phyloP scores from a whole-genome alignment of 208 protist genomes.

The Leishmania guyanensis region DNA sequence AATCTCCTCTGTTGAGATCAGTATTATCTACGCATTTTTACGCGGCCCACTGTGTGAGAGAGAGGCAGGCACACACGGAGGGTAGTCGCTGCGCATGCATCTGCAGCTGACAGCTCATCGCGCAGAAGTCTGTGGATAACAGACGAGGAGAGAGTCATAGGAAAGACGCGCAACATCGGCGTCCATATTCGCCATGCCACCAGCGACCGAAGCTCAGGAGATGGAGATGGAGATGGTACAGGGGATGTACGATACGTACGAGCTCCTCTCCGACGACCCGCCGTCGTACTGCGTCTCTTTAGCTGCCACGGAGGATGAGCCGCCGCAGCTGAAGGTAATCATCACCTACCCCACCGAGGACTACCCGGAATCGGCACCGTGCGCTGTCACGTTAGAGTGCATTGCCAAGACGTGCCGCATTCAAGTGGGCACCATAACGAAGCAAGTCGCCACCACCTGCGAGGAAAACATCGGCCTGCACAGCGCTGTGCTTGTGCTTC shows the following conservation, averaged over 20 bases:
- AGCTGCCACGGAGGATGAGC: slow-evolving; percentile 60
- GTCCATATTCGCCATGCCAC: slow-evolving; percentile 47
- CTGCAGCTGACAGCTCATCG: not conserved
- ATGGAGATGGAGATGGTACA: slow-evolving; percentile 94
- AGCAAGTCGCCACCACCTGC: slow-evolving; percentile 56
- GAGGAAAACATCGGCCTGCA: slow-evolving; percentile 84
- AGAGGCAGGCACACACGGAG: no score
- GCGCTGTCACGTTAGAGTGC: slow-evolving; percentile 57
- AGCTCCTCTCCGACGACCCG: slow-evolving; percentile 65
- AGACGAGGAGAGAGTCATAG: not conserved
- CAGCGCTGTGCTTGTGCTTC: slow-evolving; percentile 69
- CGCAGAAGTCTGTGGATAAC: not conserved
- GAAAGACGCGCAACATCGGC: not conserved
- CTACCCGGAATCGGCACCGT: slow-evolving; percentile 73
- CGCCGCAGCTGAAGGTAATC: slow-evolving; percentile 79
- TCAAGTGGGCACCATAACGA: slow-evolving; percentile 49
- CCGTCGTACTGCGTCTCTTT: slow-evolving; percentile 81
- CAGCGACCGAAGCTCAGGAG: slow-evolving; percentile 75
- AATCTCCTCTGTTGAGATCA: not conserved
- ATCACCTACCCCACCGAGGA: slow-evolving; percentile 67
- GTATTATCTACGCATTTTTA: not conserved
- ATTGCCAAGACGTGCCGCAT: slow-evolving; percentile 77
- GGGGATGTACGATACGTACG: slow-evolving; percentile 90
- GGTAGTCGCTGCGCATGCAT: not conserved
- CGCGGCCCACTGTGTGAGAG: not conserved